Evolutionary conservation across 2,329 filamentous ascomycete species (phyloP), one percentile per base, ranked within the genome.

Genomic region (Exophiala bonariae): DNA sequence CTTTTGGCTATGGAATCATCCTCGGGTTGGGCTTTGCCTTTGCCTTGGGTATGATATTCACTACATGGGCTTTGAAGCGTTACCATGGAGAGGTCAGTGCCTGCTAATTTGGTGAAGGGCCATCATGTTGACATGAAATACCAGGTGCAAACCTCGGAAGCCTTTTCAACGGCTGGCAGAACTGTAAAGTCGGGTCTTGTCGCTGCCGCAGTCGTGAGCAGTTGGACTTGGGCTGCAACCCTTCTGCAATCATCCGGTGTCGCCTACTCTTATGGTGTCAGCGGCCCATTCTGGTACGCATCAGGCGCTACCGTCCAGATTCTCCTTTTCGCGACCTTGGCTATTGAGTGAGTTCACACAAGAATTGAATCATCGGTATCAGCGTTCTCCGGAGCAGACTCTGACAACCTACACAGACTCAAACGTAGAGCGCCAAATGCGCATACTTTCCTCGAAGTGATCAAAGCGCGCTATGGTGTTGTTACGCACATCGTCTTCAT

Each of bases 141-240:
- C 17, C 28, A 93, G 66, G 74, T 91, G 3, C 89, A 95, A 66
- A 96, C 91, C 0, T 91, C 87, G 0, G 90, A 96, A 71, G 93
- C 90, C 81, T 96, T 96, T 75, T 90, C 80, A 55, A 95, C 90
- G 0, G 90, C 90, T 40, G 89, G 89, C 14, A 78, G 91, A 52
- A 90, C 87, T 1, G 88, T 96, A 57, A 96, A 95, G 64, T 90
- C 88, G 7, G 91, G 90, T 34, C 76, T 96, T 11, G 89, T 95
- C 1, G 87, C 88, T 9, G 87, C 88, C 4, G 90, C 89, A 13
- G 90, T 96, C n/a, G 89, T 95, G 3, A 91, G 86, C 13, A 90
- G 86, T 4, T 96, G 91, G 90, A 95, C 90, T 7, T 55, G 52
- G 52, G 52, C 52, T 26, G 54, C 47, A 9, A 55, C 49, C 22